Evolutionary conservation across 1,284 basidiomycete species (phyloP), one percentile per base, ranked within the genome.

Genomic region (Sporisorium reilianum): DNA sequence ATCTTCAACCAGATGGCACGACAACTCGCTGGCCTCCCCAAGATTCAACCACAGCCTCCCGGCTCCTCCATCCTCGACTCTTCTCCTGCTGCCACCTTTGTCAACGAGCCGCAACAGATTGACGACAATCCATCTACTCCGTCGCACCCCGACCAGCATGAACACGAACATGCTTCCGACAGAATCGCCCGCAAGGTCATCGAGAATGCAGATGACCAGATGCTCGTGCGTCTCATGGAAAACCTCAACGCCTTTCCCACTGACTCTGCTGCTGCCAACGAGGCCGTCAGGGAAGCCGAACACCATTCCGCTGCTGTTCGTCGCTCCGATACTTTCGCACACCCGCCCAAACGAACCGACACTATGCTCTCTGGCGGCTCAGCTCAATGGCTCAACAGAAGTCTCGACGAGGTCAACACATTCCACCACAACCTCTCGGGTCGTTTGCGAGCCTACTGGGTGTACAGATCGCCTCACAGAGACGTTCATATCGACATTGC

Each of bases 401-500:
- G 65, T 26, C 22, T 76, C 12, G 77, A 79, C 12, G 79, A 81
- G 49, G 52, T 81, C 11, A 51, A 72, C 3, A 34, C 51, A 16
- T 79, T 81, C 28, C 68, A 74, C 38, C 55, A 63, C 3, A 80
- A 78, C 32, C 66, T 81, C 26, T 52, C 68, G 7, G 36, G 55
- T 7, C 64, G 80, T 11, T 64, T 81, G 26, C 44, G 66, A 25
- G 77, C 67, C 36, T 80, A 80, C 28, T 81, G 80, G 80, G 74
- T 76, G 38, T 80, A 79, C 41, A 62, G 79, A 36, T 75, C 64
- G 4, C 64, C 71, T 1, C 51, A 68, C 32, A 57, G 63, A 14
- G 64, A 76, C 16, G 75, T 81, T 10, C 55, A 58, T 25, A 66
- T 81, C 49, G 79, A 81, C 26, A 45, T 81, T 16, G 46, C 70